Evolutionary conservation across 805 yeast genomes (phyloP).

Genomic region (Sungouiozyma intestinalis): DNA sequence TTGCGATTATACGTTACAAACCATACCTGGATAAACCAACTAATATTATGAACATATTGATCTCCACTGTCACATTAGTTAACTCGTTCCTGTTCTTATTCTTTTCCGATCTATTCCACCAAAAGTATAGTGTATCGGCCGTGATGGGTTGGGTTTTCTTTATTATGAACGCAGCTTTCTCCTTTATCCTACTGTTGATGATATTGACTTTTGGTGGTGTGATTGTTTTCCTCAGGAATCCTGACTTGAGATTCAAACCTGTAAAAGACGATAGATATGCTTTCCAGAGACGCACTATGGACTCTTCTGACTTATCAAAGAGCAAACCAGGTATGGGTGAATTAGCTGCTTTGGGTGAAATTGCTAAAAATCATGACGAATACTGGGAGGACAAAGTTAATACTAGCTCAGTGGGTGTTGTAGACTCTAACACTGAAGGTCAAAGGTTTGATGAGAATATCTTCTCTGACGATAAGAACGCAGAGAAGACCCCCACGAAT

Average conservation of each 20-base stretch:
- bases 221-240: conserved; percentile 67
- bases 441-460: not conserved
- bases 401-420: not conserved
- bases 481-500: not conserved
- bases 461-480: not conserved
- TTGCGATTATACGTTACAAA: conserved; percentile 46
- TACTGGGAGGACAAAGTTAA: conserved; percentile 45
- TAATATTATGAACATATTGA: conserved; percentile 62
- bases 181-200: conserved; percentile 59
- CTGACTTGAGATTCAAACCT: conserved; percentile 80
- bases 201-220: conserved; percentile 56
- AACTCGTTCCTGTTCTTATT: conserved; percentile 81
- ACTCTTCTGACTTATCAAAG: not conserved
- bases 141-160: conserved; percentile 91
- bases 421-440: not conserved
- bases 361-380: conserved; percentile 72
- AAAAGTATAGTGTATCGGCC: conserved; percentile 66
- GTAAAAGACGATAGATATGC: conserved; percentile 89
- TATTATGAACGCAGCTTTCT: conserved; percentile 79
- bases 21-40: conserved; percentile 83
- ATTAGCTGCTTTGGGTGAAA: conserved; percentile 62
- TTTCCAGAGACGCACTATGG: conserved; percentile 44
- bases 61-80: conserved; percentile 59
- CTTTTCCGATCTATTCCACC: conserved; percentile 76
- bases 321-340: conserved; percentile 27